Percentiles rank a stretch among this genome's conserved stretches.
phyloP scores from a whole-genome alignment of 805 yeast genomes.

The Ogataea wickerhamii region DNA sequence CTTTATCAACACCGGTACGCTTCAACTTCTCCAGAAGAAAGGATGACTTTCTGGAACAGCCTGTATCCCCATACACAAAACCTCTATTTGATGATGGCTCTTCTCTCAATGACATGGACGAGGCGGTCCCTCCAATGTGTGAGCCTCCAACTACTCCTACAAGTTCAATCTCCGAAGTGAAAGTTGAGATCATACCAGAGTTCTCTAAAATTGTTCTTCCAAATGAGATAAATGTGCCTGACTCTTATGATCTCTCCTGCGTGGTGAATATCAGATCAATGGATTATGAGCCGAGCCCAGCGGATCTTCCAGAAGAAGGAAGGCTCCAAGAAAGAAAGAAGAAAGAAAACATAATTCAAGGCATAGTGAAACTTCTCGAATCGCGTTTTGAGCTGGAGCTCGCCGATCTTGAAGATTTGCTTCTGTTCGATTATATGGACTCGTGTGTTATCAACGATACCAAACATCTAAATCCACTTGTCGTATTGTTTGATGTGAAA shows the following conservation, averaged over 20 bases:
- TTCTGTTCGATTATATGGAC: conserved; percentile 27
- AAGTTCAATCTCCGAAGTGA: conserved; percentile 19
- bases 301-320: conserved; percentile 16
- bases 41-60: background rate
- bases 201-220: conserved; percentile 19
- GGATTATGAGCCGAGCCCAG: conserved; percentile 26
- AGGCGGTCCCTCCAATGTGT: no score
- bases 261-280: conserved; percentile 23
- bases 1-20: background rate
- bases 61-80: conserved; percentile 14
- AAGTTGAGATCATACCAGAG: conserved; percentile 27
- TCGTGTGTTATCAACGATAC: conserved; percentile 5
- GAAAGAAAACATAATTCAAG: conserved; percentile 23
- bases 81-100: conserved; percentile 16
- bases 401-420: conserved; percentile 22
- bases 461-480: conserved; percentile 9
- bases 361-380: conserved; percentile 8
- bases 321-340: conserved; percentile 14
- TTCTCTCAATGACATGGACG: background rate
- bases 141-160: conserved; percentile 1
- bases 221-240: conserved; percentile 12
- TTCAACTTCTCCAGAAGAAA: background rate
- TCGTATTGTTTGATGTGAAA: conserved; percentile 24
- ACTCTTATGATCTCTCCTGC: conserved; percentile 21
- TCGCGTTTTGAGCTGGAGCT: conserved; percentile 16